Percentiles rank a stretch among this genome's conserved stretches.
Evolutionary conservation across 2,329 filamentous ascomycete species (phyloP).

Genomic region (Cladophialophora yegresii): DNA sequence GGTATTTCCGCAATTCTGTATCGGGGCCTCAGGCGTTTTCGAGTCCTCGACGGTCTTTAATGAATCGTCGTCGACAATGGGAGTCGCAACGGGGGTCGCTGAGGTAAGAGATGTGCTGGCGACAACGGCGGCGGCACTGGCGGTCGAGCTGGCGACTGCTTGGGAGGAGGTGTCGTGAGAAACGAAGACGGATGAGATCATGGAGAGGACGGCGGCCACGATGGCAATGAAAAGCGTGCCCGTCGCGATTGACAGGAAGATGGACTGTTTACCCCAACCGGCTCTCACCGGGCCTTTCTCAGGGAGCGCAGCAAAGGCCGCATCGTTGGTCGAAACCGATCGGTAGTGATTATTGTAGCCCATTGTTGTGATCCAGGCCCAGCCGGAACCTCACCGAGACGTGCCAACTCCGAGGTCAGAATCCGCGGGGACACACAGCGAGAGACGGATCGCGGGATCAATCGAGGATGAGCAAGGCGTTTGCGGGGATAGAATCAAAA

Average conservation of each 20-base stretch:
- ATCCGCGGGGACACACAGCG: not conserved
- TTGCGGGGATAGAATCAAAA: constrained; percentile 3
- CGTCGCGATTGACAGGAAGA: constrained; percentile 29
- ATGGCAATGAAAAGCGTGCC: constrained; percentile 30
- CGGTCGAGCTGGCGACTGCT: constrained; percentile 11
- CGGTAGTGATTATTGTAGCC: constrained; percentile 30
- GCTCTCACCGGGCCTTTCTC: constrained; percentile 22
- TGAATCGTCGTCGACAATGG: constrained; percentile 19
- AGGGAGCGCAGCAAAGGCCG: constrained; percentile 25
- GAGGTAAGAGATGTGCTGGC: constrained; percentile 16
- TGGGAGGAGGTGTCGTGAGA: constrained; percentile 15
- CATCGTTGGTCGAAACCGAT: constrained; percentile 30
- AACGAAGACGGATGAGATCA: constrained; percentile 29
- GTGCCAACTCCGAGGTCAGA: not conserved
- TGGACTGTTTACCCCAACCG: constrained; percentile 33
- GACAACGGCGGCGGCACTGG: constrained; percentile 17
- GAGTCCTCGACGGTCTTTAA: constrained; percentile 14
- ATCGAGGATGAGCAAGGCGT: not conserved
- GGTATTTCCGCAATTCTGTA: constrained; percentile 32
- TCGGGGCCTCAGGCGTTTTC: not conserved
- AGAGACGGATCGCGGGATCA: not conserved
- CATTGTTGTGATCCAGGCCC: constrained; percentile 20
- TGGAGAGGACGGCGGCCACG: constrained; percentile 28
- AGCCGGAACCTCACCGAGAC: not conserved
- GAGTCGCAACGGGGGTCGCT: constrained; percentile 3